Evolutionary conservation across 345 rosid species (phyloP), one percentile per base, ranked within the genome.

Genomic region (Eucalyptus polyanthemos): DNA sequence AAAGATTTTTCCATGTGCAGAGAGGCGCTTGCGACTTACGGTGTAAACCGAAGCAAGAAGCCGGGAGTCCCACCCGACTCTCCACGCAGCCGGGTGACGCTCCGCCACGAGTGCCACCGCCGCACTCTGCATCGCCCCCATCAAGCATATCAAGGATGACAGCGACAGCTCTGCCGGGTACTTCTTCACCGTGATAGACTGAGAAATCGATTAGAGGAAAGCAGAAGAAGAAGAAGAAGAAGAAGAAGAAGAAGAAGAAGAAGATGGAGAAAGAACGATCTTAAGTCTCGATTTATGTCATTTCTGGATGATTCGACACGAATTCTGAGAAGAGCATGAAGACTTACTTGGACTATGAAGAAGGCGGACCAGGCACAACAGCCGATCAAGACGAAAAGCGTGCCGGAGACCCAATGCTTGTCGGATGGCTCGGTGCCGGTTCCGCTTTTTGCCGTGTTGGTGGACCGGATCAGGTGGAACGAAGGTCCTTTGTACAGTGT

Each of bases 351-450:
- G 56, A 94, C 87, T 13, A 91, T 93, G 87, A 93, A 96, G 91
- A 95, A 96, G 86, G 94, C 93, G 81, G 97, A 96, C 98, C 97
- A 96, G 56, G 96, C 92, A 60, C 94, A 95, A 88, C 97, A 96
- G 44, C 94, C 97, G 5, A 96, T 88, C 22, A 96, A 93, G 89
- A 96, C 92, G 87, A 96, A 88, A 16, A 95, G 92, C 6, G 98
- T 96, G 67, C 98, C 98, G 25, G 90, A 87, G 34, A 94, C 90
- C 96, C 96, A 94, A 85, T 95, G 95, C 89, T 91, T 91, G 89
- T 88, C 92, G 15, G 95, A 90, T 21, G 91, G 42, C 47, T 51
- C 88, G 19, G 51, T 85, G n/a, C 86, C 72, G 58, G 58, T 50
- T 37, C 80, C 89, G 88, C 92, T 91, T 69, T 67, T 34, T 83